Percentiles rank a stretch among this genome's conserved stretches.
phyloP scores from a whole-genome alignment of 1,284 basidiomycete genomes.

The Ustilago bromivora region DNA sequence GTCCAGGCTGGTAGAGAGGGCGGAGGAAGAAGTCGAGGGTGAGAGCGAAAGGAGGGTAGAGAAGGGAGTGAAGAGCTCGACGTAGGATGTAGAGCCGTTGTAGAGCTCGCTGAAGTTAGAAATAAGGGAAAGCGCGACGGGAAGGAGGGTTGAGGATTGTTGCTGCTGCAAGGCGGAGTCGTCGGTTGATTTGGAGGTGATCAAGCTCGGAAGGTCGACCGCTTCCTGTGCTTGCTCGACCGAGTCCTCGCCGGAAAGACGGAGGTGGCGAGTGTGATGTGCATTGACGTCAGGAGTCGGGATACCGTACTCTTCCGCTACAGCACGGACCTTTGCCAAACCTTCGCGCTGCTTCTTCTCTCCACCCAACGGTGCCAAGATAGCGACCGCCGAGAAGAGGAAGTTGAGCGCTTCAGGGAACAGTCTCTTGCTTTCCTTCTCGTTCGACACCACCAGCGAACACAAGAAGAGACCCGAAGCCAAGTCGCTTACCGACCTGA shows the following conservation, averaged over 20 bases:
- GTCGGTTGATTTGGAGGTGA: constrained; percentile 10
- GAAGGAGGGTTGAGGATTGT: constrained; percentile 31
- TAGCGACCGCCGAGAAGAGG: constrained; percentile 77
- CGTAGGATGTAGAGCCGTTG: constrained; percentile 55
- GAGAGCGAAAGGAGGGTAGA: constrained; percentile 39
- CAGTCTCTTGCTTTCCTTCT: constrained; percentile 84
- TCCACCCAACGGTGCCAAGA: constrained; percentile 74
- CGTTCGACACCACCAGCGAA: constrained; percentile 81
- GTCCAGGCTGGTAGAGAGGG: constrained; percentile 72
- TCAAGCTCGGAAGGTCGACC: constrained; percentile 36
- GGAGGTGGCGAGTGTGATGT: constrained; percentile 42
- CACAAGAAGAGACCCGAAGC: constrained; percentile 89
- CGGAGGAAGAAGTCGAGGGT: constrained; percentile 28
- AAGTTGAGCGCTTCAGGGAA: constrained; percentile 93
- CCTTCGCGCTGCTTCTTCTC: constrained; percentile 29
- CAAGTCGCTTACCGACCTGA: constrained; percentile 81
- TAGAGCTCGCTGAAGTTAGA: constrained; percentile 60
- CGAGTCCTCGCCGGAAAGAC: constrained; percentile 18
- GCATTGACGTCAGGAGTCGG: constrained; percentile 63
- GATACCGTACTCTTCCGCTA: constrained; percentile 61
- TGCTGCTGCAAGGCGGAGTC: constrained; percentile 5
- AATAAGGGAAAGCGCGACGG: constrained; percentile 41
- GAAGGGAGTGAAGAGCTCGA: constrained; percentile 65
- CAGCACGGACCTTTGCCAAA: constrained; percentile 44
- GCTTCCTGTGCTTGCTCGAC: constrained; percentile 17